Base-by-base conservation (phyloP, 2,329 filamentous ascomycete genomes). In the Hymenoscyphus repandus region DNA sequence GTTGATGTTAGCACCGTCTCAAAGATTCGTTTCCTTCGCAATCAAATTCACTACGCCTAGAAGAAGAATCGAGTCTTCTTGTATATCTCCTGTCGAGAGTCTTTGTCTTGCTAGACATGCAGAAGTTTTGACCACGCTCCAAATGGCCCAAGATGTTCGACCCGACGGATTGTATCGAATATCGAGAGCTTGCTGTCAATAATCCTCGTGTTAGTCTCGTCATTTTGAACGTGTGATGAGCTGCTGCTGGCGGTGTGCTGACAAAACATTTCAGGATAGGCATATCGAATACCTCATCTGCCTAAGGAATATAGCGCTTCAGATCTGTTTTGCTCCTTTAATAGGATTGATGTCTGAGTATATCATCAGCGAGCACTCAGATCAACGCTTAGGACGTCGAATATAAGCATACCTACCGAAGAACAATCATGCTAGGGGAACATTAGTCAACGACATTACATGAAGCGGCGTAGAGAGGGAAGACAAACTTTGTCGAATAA, bases 401-500 rank as follows among this genome's bases (percentile, higher is more conserved):
- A n/a, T n/a, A n/a, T n/a, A n/a, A n/a, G n/a, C n/a, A n/a, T n/a
- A n/a, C n/a, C n/a, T n/a, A n/a, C 58, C 9, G 53, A 57, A 6
- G 48, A 58, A 44, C 76, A 80, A 63, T 88, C 85, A 62, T 88
- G n/a, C n/a, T n/a, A n/a, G n/a, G n/a, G n/a, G n/a, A n/a, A n/a
- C n/a, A n/a, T n/a, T n/a, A n/a, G n/a, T n/a, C n/a, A n/a, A n/a
- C n/a, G n/a, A n/a, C n/a, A n/a, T n/a, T n/a, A n/a, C n/a, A n/a
- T n/a, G n/a, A n/a, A n/a, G n/a, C n/a, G n/a, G n/a, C n/a, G n/a
- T n/a, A n/a, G n/a, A n/a, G n/a, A n/a, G n/a, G n/a, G n/a, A n/a
- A n/a, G n/a, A n/a, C n/a, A n/a, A n/a, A 88, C 67, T 88, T 88
- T n/a, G 85, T 88, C 18, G 86, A 70, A 64, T 88, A 67, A 11